A percentile compares a stretch with the other conserved stretches of the same genome.
Conservation (phyloP, 225 moss, liverwort and hornwort species). For the Rhytidiadelphus loreus region DNA sequence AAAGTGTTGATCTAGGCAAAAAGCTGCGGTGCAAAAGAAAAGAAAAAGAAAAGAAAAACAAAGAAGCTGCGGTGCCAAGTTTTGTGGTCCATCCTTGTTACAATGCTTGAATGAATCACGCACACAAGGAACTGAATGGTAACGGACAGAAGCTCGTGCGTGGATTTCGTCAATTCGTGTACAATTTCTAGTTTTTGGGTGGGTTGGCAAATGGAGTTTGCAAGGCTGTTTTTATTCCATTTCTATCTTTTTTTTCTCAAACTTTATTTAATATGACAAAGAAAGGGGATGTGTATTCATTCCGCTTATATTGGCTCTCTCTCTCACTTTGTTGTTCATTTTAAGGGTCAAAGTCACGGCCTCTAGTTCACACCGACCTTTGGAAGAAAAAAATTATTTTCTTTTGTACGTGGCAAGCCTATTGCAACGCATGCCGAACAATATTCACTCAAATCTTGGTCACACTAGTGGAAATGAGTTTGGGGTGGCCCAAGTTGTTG, state of each 20-base stretch:
- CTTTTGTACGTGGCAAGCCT: background rate
- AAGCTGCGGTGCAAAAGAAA: background rate
- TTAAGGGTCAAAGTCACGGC: no score
- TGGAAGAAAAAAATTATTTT: background rate
- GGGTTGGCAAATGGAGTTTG: background rate
- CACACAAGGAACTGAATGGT: background rate
- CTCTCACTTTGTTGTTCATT: background rate
- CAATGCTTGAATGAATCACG: background rate
- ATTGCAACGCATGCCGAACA: background rate
- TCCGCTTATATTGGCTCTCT: no score
- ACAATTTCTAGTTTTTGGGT: no score
- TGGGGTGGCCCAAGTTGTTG: no score
- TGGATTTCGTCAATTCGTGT: background rate
- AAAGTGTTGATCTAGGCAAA: background rate
- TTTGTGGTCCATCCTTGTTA: background rate
- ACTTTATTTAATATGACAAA: no score
- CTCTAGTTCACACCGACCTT: background rate
- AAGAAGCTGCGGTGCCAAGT: background rate
- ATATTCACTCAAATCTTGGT: background rate
- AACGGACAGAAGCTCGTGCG: background rate
- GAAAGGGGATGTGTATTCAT: no score
- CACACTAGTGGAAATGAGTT: background rate
- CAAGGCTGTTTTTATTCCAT: background rate
- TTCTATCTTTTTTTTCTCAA: no score
- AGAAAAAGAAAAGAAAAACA: no score